Conservation (phyloP, 768 basidiomycete genomes). For the Clitopilus hobsonii region DNA sequence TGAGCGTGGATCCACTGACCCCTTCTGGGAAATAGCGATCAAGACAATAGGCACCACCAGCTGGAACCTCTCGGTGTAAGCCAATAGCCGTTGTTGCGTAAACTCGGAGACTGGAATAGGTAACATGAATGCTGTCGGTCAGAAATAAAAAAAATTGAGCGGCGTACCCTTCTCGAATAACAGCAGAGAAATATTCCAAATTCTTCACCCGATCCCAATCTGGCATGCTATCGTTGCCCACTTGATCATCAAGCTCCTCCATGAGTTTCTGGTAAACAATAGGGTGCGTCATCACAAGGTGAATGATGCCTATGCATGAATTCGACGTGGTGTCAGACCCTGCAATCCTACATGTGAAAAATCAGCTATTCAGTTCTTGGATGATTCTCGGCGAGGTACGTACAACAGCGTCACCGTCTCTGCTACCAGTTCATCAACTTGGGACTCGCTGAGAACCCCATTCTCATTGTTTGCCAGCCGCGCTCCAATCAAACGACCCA, state of each 20-base stretch:
- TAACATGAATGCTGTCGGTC: too few relatives aligned
- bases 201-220: conserved; percentile 20
- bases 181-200: conserved; percentile 21
- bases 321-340: conserved; percentile 31
- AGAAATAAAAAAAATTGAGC: background rate
- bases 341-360: conserved; percentile 19
- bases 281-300: conserved; percentile 18
- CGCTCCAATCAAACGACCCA: conserved; percentile 20
- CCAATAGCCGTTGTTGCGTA: conserved; percentile 32
- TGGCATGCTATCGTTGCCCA: conserved; percentile 6
- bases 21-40: conserved; percentile 24
- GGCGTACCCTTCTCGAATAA: conserved; percentile 21
- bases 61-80: conserved; percentile 25
- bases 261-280: conserved; percentile 17
- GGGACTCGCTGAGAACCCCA: conserved; percentile 11
- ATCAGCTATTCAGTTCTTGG: background rate
- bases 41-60: conserved; percentile 17
- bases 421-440: conserved; percentile 19
- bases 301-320: conserved; percentile 23
- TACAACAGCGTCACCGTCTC: conserved; percentile 24
- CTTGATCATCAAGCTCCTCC: conserved; percentile 9
- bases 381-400: conserved; percentile 7
- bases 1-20: conserved; percentile 11
- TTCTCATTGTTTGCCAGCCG: conserved; percentile 8
- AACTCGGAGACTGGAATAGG: conserved; percentile 22